phyloP scores from a whole-genome alignment of 495 filamentous ascomycete species.

The Aspergillus homomorphus region DNA sequence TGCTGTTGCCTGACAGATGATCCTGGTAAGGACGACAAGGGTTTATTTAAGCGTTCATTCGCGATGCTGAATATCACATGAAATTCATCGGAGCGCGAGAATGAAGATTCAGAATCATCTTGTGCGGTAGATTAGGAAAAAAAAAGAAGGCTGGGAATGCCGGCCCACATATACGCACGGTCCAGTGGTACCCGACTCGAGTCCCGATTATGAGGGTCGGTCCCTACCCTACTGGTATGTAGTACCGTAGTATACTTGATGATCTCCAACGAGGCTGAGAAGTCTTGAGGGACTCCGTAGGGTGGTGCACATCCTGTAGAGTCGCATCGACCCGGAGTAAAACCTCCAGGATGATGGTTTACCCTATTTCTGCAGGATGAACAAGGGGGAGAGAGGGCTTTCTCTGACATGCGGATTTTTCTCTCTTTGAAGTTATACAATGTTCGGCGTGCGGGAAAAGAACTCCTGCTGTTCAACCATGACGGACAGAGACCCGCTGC shows the following conservation, averaged over 20 bases:
- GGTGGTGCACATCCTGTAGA: too few species aligned
- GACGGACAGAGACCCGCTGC: background rate
- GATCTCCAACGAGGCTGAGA: too few species aligned
- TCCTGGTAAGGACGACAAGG: too few species aligned
- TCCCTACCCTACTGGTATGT: too few species aligned
- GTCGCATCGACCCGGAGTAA: too few species aligned
- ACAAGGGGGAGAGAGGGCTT: background rate
- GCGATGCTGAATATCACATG: too few species aligned
- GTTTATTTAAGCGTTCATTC: too few species aligned
- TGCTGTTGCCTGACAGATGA: too few species aligned
- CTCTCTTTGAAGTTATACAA: background rate
- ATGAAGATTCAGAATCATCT: background rate
- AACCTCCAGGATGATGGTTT: background rate
- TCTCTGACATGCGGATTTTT: background rate
- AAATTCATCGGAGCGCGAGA: too few species aligned
- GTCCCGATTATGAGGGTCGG: background rate
- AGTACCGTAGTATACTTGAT: too few species aligned
- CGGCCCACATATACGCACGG: background rate
- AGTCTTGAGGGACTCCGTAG: too few species aligned
- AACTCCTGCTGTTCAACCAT: background rate
- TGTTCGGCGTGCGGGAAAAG: background rate
- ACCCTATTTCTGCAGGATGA: background rate
- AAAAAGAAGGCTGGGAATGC: background rate
- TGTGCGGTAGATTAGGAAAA: background rate
- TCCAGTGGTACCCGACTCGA: background rate